Conservation (phyloP, 495 filamentous ascomycete genomes). For the Symbiotaphrina buchneri region DNA sequence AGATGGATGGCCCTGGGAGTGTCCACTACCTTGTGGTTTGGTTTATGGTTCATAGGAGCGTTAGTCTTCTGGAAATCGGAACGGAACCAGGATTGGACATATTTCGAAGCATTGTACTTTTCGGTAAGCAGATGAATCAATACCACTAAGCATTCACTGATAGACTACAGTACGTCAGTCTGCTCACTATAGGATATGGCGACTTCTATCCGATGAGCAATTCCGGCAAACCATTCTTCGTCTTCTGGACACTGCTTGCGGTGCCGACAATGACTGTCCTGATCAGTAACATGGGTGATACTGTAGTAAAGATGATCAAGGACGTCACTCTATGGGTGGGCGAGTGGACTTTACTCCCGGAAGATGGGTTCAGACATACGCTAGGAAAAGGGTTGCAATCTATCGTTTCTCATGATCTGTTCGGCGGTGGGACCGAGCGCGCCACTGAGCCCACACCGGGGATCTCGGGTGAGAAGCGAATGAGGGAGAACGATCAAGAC, state of each 20-base stretch:
- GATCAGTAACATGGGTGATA: conserved; percentile 66
- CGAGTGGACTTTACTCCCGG: conserved; percentile 53
- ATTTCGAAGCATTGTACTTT: conserved; percentile 66
- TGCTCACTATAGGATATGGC: conserved; percentile 76
- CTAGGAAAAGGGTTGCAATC: conserved; percentile 18
- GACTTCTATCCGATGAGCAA: conserved; percentile 50
- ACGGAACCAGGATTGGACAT: conserved; percentile 40
- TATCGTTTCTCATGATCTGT: neutral
- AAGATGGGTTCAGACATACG: conserved; percentile 12
- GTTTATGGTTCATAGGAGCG: conserved; percentile 62
- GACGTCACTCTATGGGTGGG: conserved; percentile 50
- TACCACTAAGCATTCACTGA: too few relatives aligned
- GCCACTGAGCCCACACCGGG: too few relatives aligned
- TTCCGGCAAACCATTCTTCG: conserved; percentile 58
- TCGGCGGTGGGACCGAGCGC: neutral
- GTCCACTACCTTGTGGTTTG: conserved; percentile 39
- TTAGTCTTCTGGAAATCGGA: conserved; percentile 41
- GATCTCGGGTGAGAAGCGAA: neutral
- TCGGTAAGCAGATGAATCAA: too few relatives aligned
- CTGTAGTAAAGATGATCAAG: conserved; percentile 44
- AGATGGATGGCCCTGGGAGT: conserved; percentile 45
- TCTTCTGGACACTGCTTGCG: conserved; percentile 74
- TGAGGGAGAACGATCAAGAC: too few relatives aligned
- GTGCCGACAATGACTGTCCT: conserved; percentile 66
- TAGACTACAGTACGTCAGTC: conserved; percentile 47